Base-by-base conservation (phyloP, 1,139 yeast species). In the Yamadazyma sp. region DNA sequence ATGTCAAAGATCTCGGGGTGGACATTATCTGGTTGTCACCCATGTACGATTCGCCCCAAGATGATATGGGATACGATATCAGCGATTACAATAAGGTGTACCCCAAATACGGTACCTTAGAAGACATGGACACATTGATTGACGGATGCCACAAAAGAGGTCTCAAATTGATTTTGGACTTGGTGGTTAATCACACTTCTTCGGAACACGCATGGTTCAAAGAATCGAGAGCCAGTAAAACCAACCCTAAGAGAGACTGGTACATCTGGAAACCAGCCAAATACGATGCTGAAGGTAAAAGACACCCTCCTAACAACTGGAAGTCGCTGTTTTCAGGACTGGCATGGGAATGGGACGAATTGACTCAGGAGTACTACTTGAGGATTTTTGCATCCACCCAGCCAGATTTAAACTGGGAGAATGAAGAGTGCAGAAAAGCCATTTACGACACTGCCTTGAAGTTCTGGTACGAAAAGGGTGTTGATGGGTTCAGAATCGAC, bases 51-150 rank as follows among this genome's bases (percentile, higher is more conserved):
- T 73, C 80, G 2, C 84, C 84, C 3, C 78, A 74, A 50, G 75
- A 73, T 32, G 84, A 78, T 50, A 78, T 78, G 83, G 84, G 84
- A 2, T 78, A 78, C 53, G 84, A 78, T 51, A 75, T 78, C 47
- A 61, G 75, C 26, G 73, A 78, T 56, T 78, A 78, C 54, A 67
- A 73, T 50, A 65, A 58, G 12, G 67, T 78, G 27, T 70, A 76
- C 53, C 73, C 76, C 4, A 62, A 62, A 44, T 78, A 76, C 52
- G 84, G 84, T 33, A 67, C 78, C 9, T 54, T 76, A 56, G 68
- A 70, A 36, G 80, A 74, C 47, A 69, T 73, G 71, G 74, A 75
- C 46, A 46, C 53, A 13, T 62, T 78, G 53, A 72, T 78, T 41
- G 62, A 63, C 10, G 78, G 67, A 37, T 55, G 67, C 27, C 81